Conservation (phyloP, 2,329 filamentous ascomycete genomes). For the Talaromyces sp. region DNA sequence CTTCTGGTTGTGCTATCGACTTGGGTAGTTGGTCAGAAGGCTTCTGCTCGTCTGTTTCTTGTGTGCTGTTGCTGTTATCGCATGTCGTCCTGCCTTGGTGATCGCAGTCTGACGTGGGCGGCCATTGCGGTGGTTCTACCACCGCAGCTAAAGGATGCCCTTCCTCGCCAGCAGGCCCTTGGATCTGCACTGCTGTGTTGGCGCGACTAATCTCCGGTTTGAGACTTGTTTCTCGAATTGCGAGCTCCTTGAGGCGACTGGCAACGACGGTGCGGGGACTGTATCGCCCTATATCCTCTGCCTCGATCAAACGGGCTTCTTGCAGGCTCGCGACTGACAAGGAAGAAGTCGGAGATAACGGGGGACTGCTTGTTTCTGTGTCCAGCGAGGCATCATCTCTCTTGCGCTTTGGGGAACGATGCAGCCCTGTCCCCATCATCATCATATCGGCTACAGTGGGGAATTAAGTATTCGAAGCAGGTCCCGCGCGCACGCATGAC, state of each 20-base stretch:
- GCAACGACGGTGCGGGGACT: conserved; percentile 36
- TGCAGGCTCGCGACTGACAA: conserved; percentile 25
- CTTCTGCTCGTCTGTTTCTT: not conserved
- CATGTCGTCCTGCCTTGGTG: not conserved
- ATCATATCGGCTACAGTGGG: conserved; percentile 18
- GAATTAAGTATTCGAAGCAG: not conserved
- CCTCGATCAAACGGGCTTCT: conserved; percentile 26
- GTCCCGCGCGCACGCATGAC: not conserved
- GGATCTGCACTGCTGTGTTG: conserved; percentile 12
- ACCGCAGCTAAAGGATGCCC: conserved; percentile 2
- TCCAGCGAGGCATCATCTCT: conserved; percentile 25
- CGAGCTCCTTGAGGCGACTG: conserved; percentile 34
- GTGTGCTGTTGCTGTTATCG: not conserved
- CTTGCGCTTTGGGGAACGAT: conserved; percentile 30
- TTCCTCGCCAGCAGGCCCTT: conserved; percentile 2
- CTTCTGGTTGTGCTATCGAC: not conserved
- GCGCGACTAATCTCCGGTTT: not conserved
- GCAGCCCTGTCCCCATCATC: conserved; percentile 23
- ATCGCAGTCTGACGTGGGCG: not conserved
- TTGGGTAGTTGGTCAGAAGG: not conserved
- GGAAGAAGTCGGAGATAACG: conserved; percentile 28
- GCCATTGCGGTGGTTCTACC: conserved; percentile 8
- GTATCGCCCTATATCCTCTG: conserved; percentile 26
- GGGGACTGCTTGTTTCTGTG: conserved; percentile 22
- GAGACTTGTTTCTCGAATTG: conserved; percentile 24